Evolutionary conservation across 768 basidiomycete species (phyloP).

Genomic region (Xerocomus spinulosus): DNA sequence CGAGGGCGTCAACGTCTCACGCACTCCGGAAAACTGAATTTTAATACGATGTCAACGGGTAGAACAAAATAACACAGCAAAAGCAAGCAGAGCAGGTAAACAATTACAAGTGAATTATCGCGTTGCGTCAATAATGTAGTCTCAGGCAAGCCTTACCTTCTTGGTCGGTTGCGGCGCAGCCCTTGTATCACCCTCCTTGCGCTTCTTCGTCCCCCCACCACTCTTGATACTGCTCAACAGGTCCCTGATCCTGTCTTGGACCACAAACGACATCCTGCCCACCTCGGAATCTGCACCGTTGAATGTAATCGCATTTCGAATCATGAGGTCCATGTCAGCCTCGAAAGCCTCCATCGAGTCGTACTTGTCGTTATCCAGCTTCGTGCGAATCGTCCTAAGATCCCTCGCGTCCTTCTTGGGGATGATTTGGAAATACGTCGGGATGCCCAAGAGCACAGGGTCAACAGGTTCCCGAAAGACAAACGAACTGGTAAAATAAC

Average conservation of each 20-base stretch:
- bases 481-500: slow-evolving; percentile 48
- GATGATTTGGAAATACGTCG: slow-evolving; percentile 84
- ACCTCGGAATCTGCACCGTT: slow-evolving; percentile 81
- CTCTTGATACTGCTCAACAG: slow-evolving; percentile 41
- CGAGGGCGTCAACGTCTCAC: background rate
- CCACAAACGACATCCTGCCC: slow-evolving; percentile 51
- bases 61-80: slow-evolving; percentile 23
- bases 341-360: slow-evolving; percentile 73
- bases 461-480: slow-evolving; percentile 87
- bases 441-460: slow-evolving; percentile 75
- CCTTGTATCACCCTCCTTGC: slow-evolving; percentile 64
- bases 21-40: background rate
- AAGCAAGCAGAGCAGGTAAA: slow-evolving; percentile 25
- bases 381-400: slow-evolving; percentile 72
- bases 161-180: slow-evolving; percentile 59
- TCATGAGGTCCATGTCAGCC: slow-evolving; percentile 84
- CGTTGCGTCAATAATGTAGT: slow-evolving; percentile 20
- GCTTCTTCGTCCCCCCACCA: slow-evolving; percentile 55
- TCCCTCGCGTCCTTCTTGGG: slow-evolving; percentile 84
- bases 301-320: slow-evolving; percentile 83
- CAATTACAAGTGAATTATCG: slow-evolving; percentile 29
- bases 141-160: slow-evolving; percentile 60
- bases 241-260: slow-evolving; percentile 52
- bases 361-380: slow-evolving; percentile 80
- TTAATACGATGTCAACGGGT: background rate